Percentiles rank a stretch among this genome's conserved stretches.
Conservation (phyloP, 1,284 basidiomycete species). For the Tilletia setariae region DNA sequence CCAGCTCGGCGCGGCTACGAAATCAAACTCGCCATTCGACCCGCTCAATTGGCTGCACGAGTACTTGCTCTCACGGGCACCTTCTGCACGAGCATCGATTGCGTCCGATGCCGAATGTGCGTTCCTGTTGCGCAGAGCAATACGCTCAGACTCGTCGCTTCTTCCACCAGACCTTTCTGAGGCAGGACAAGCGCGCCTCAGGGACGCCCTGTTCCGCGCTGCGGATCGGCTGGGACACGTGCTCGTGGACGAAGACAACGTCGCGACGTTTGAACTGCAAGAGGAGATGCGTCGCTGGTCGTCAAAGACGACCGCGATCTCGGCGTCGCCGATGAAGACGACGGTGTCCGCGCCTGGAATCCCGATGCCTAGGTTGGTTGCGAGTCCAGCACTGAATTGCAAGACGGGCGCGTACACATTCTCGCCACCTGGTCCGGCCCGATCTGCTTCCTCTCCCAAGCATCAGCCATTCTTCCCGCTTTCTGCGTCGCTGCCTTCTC, state of each 20-base stretch:
- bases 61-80: constrained; percentile 3
- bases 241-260: background rate
- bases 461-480: too few relatives aligned
- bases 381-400: too few relatives aligned
- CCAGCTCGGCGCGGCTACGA: background rate
- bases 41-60: constrained; percentile 1
- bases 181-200: background rate
- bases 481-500: too few relatives aligned
- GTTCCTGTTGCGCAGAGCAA: background rate
- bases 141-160: background rate
- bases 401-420: too few relatives aligned
- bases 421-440: too few relatives aligned
- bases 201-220: background rate
- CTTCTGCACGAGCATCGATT: constrained; percentile 8
- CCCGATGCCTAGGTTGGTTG: too few relatives aligned
- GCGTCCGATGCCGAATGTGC: constrained; percentile 14
- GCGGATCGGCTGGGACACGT: background rate
- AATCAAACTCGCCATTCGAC: background rate
- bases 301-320: too few relatives aligned
- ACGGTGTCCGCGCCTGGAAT: too few relatives aligned
- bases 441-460: too few relatives aligned
- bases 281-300: too few relatives aligned
- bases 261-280: background rate
- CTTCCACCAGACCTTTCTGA: background rate
- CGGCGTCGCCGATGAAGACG: too few relatives aligned